Base-by-base conservation (phyloP, 495 filamentous ascomycete species). In the Hyaloscypha finlandica region DNA sequence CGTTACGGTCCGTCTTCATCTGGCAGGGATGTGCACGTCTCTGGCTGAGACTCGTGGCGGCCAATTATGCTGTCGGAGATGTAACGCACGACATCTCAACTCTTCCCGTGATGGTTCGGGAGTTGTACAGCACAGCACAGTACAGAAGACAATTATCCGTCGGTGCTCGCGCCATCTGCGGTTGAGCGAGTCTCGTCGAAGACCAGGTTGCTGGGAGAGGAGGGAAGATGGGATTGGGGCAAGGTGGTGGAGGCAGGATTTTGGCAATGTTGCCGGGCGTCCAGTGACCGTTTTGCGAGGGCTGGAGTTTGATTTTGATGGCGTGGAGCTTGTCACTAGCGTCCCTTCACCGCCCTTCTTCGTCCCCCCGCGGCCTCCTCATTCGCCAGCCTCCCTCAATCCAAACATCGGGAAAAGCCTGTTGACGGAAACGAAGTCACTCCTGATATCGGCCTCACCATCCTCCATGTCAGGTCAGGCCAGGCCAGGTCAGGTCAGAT, bases 1-100 rank as follows among this genome's bases (percentile, higher is more conserved):
- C 64, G 68, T 70, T 70, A 70, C 71, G 71, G 65, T 63, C 64
- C 67, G 70, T 65, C 70, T 58, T 57, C 61, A 66, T 60, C 22
- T 25, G 31, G 42, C 70, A 53, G 64, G 67, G 67, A 64, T 72
- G 19, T 37, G 20, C 64, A 42, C 54, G 20, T 55, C 60, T 69
- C 60, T 69, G 64, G 67, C 67, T 63, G 59, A 68, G 53, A 71
- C 57, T 35, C 30, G 63, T 68, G 60, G 66, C 66, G 30, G 42
- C 55, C 70, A 72, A 72, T 72, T 29, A 66, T 19, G 22, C 45
- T 14, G 20, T 45, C 35, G 32, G 37, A 20, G 33, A 33, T 31
- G 37, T 48, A 68, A 69, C 59, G 66, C 71, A 73, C 68, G 68
- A 68, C 71, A 73, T 67, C 53, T 31, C 32, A 51, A 56, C 32